phyloP scores from a whole-genome alignment of 306 rosid species.

The Cicer arietinum region DNA sequence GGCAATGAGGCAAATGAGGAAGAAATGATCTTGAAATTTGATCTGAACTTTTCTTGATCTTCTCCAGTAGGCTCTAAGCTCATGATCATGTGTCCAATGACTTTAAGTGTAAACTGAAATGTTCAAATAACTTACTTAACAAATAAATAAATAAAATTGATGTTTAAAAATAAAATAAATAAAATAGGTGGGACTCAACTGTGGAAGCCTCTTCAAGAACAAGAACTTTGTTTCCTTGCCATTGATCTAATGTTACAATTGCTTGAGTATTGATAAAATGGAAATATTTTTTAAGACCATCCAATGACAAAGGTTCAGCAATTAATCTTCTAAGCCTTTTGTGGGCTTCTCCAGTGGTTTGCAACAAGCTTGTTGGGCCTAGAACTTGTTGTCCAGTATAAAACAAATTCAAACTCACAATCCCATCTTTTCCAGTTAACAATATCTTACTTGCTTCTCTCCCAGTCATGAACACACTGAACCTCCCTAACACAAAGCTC shows the following conservation, averaged over 20 bases:
- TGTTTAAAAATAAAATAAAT: too few species aligned
- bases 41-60: conserved; percentile 78
- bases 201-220: conserved; percentile 88
- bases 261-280: conserved; percentile 75
- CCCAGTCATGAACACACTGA: conserved; percentile 83
- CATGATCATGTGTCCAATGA: conserved; percentile 92
- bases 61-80: conserved; percentile 85
- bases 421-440: conserved; percentile 77
- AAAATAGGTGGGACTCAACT: conserved; percentile 53
- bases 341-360: conserved; percentile 80
- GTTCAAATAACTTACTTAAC: conserved; percentile 19
- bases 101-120: conserved; percentile 82
- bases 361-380: conserved; percentile 83
- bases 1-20: conserved; percentile 89
- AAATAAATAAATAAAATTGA: not conserved
- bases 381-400: conserved; percentile 81
- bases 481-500: conserved; percentile 76
- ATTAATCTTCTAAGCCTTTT: conserved; percentile 76
- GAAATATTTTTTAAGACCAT: conserved; percentile 78
- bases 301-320: conserved; percentile 77
- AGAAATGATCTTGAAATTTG: conserved; percentile 80
- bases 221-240: conserved; percentile 62
- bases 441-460: conserved; percentile 83
- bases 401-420: conserved; percentile 84
- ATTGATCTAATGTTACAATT: conserved; percentile 62